Evolutionary conservation across 2,329 filamentous ascomycete genomes (phyloP).

Genomic region (Cyanodermella asteris): DNA sequence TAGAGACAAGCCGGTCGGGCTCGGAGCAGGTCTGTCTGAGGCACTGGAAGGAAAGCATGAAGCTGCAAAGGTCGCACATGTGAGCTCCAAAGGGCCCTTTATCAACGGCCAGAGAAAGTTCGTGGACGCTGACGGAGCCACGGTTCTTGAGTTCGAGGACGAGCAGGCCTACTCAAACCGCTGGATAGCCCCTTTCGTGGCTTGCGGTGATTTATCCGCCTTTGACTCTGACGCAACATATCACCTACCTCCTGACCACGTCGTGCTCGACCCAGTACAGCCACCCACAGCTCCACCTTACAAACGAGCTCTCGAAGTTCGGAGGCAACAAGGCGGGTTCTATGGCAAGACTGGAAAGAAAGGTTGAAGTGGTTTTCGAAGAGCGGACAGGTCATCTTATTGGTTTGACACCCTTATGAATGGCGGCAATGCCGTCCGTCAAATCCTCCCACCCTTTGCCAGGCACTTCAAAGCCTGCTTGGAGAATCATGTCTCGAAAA

Average conservation of each 20-base stretch:
- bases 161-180: slow-evolving; percentile 23
- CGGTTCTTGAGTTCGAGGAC: slow-evolving; percentile 24
- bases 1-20: slow-evolving; percentile 51
- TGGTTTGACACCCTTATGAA: slow-evolving; percentile 94
- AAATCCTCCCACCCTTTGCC: slow-evolving; percentile 63
- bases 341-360: slow-evolving; percentile 43
- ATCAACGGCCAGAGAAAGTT: slow-evolving; percentile 11
- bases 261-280: slow-evolving; percentile 78
- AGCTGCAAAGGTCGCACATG: too few relatives aligned
- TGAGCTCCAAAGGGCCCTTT: slow-evolving; percentile 9
- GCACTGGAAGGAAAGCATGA: slow-evolving; percentile 22
- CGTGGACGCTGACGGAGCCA: slow-evolving; percentile 23
- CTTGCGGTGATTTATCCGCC: slow-evolving; percentile 85
- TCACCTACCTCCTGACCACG: slow-evolving; percentile 61
- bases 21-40: slow-evolving; percentile 31
- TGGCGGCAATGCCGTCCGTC: slow-evolving; percentile 78
- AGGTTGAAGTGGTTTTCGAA: too few relatives aligned
- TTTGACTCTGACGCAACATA: slow-evolving; percentile 96
- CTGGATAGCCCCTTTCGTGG: slow-evolving; percentile 90
- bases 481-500: slow-evolving; percentile 62
- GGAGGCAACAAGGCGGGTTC: slow-evolving; percentile 51
- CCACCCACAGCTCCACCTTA: slow-evolving; percentile 93
- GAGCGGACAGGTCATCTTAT: too few relatives aligned
- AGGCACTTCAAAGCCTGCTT: slow-evolving; percentile 53
- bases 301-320: slow-evolving; percentile 69